Evolutionary conservation across 306 rosid species (phyloP).

Genomic region (Quercus mongolica): DNA sequence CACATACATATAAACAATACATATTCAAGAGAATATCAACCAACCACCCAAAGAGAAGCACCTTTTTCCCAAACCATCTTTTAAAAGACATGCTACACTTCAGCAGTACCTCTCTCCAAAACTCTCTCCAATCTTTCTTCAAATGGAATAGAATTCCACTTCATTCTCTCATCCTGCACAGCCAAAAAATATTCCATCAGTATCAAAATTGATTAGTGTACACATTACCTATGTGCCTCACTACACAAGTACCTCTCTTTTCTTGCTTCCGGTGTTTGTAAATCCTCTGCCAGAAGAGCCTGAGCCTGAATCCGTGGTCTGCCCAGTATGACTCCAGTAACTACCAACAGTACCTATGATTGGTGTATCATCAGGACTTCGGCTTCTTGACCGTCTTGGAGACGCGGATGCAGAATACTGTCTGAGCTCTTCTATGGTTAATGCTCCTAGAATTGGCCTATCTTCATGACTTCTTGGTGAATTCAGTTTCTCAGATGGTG

Average conservation of each 20-base stretch:
- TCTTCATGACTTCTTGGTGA: constrained; percentile 38
- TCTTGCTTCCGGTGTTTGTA: constrained; percentile 9
- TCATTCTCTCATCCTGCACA: constrained; percentile 37
- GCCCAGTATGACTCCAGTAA: constrained; percentile 68
- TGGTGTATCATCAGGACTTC: constrained; percentile 45
- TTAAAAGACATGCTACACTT: constrained; percentile 18
- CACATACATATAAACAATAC: too few relatives aligned
- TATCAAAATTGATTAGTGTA: neutral
- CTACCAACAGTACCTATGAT: constrained; percentile 77
- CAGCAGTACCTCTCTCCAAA: constrained; percentile 28
- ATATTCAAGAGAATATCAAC: too few relatives aligned
- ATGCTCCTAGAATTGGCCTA: constrained; percentile 64
- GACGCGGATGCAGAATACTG: constrained; percentile 34
- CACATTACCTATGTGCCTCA: neutral
- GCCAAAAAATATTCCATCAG: neutral
- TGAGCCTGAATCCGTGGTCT: constrained; percentile 33
- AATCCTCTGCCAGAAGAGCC: constrained; percentile 21
- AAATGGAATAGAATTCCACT: constrained; percentile 31
- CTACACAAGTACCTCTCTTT: constrained; percentile 21
- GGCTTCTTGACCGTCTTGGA: constrained; percentile 37
- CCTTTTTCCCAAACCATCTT: too few relatives aligned
- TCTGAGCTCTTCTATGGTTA: constrained; percentile 45
- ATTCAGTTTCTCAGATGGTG: constrained; percentile 26
- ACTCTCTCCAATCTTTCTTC: constrained; percentile 38
- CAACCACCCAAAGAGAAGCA: too few relatives aligned